Evolutionary conservation across 2,329 filamentous ascomycete genomes (phyloP).

Genomic region (Herpotrichia juniperi): DNA sequence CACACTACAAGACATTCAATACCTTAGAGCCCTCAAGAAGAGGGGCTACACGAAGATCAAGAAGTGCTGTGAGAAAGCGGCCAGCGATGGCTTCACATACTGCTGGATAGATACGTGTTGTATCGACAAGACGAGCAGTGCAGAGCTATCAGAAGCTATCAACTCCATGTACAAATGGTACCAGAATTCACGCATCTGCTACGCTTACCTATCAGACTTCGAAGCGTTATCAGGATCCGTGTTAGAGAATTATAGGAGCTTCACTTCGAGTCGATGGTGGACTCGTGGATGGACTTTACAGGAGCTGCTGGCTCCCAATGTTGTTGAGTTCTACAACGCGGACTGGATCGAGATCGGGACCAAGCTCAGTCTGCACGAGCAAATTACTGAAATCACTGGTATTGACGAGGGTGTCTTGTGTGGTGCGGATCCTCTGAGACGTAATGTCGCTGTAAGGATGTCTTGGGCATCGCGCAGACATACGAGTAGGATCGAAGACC

Average conservation of each 20-base stretch:
- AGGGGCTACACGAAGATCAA: conserved; percentile 13
- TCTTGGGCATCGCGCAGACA: conserved; percentile 20
- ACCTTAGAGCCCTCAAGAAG: not conserved
- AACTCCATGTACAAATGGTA: conserved; percentile 26
- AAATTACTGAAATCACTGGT: conserved; percentile 9
- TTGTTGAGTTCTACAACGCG: conserved; percentile 15
- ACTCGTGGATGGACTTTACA: conserved; percentile 22
- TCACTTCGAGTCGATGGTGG: conserved; percentile 18
- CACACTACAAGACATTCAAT: conserved; percentile 10
- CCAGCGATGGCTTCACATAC: conserved; percentile 10
- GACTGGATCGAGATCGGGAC: conserved; percentile 16
- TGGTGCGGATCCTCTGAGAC: not conserved
- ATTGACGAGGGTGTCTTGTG: conserved; percentile 8
- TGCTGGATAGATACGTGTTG: conserved; percentile 21
- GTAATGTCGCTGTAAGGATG: conserved; percentile 14
- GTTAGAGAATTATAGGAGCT: not conserved
- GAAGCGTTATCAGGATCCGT: not conserved
- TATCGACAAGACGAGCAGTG: conserved; percentile 17
- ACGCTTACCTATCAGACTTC: conserved; percentile 15
- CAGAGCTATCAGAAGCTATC: conserved; percentile 22
- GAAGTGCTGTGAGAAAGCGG: conserved; percentile 14
- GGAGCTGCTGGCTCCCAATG: conserved; percentile 17
- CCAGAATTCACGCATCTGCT: conserved; percentile 12
- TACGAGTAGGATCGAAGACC: conserved; percentile 19
- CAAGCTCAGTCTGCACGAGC: conserved; percentile 9